Percentiles rank a stretch among this genome's conserved stretches.
phyloP scores from a whole-genome alignment of 768 basidiomycete species.

The Termitomyces sp. region DNA sequence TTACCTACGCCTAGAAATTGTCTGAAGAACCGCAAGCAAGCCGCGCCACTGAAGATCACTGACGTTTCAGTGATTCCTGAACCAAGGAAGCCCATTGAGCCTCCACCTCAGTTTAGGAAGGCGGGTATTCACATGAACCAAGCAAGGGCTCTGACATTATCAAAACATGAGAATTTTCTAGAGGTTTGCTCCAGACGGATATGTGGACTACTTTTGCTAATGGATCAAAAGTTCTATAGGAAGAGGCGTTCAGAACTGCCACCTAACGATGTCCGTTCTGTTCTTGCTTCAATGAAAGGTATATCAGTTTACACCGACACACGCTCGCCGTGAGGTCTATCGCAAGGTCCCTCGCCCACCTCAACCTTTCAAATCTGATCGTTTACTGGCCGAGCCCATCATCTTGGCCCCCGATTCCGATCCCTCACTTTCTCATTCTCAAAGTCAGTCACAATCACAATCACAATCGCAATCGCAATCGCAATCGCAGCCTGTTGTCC shows the following conservation, averaged over 20 bases:
- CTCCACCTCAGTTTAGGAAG: neutral
- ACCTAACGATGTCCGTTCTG: slow-evolving; percentile 6
- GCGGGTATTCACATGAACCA: neutral
- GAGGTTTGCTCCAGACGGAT: neutral
- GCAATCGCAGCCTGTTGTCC: slow-evolving; percentile 18
- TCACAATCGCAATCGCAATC: slow-evolving; percentile 29
- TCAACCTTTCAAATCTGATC: slow-evolving; percentile 24
- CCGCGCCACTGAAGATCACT: slow-evolving; percentile 10
- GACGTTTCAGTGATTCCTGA: neutral
- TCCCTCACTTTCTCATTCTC: slow-evolving; percentile 37
- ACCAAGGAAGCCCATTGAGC: neutral
- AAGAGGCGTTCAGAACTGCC: slow-evolving; percentile 3
- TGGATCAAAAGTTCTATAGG: slow-evolving; percentile 3
- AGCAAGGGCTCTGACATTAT: neutral
- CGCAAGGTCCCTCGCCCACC: slow-evolving; percentile 48
- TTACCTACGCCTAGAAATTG: slow-evolving; percentile 30
- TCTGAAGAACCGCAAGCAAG: slow-evolving; percentile 42
- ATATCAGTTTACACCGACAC: slow-evolving; percentile 1
- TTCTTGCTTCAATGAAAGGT: slow-evolving; percentile 17
- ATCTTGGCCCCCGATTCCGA: slow-evolving; percentile 60
- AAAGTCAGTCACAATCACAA: slow-evolving; percentile 31
- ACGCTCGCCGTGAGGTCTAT: slow-evolving; percentile 23
- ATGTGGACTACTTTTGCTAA: neutral
- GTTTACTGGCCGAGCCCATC: slow-evolving; percentile 27
- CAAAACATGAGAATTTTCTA: neutral